A percentile compares a stretch with the other conserved stretches of the same genome.
phyloP scores from a whole-genome alignment of 306 rosid genomes.

The Hylodesmum podocarpum region DNA sequence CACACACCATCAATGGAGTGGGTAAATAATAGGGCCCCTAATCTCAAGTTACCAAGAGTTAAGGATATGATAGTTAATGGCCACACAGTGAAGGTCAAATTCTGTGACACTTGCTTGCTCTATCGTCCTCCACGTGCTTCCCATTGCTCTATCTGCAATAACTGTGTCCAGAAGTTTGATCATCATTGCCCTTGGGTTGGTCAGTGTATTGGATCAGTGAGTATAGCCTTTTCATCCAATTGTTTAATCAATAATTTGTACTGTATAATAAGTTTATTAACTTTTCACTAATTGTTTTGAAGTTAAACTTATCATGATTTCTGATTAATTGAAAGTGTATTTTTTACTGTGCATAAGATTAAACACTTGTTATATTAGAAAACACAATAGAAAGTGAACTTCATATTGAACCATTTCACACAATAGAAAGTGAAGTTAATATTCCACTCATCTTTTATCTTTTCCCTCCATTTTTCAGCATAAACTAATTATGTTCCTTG shows the following conservation, averaged over 20 bases:
- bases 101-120: constrained; percentile 85
- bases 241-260: no score
- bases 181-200: constrained; percentile 99
- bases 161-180: constrained; percentile 93
- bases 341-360: neutral
- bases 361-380: no score
- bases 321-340: neutral
- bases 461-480: neutral
- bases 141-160: constrained; percentile 92
- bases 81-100: constrained; percentile 72
- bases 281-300: no score
- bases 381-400: no score
- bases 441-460: neutral
- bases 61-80: constrained; percentile 74
- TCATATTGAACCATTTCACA: neutral
- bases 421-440: neutral
- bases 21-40: constrained; percentile 49
- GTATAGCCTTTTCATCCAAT: neutral
- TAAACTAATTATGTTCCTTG: constrained; percentile 24
- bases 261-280: neutral
- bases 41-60: constrained; percentile 62
- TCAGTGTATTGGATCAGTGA: constrained; percentile 88
- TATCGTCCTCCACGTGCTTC: constrained; percentile 96
- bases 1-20: constrained; percentile 60
- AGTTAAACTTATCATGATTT: no score